Evolutionary conservation across 176 grass and related monocot species (phyloP), one percentile per base, ranked within the genome.

Genomic region (Musa troglodytarum): DNA sequence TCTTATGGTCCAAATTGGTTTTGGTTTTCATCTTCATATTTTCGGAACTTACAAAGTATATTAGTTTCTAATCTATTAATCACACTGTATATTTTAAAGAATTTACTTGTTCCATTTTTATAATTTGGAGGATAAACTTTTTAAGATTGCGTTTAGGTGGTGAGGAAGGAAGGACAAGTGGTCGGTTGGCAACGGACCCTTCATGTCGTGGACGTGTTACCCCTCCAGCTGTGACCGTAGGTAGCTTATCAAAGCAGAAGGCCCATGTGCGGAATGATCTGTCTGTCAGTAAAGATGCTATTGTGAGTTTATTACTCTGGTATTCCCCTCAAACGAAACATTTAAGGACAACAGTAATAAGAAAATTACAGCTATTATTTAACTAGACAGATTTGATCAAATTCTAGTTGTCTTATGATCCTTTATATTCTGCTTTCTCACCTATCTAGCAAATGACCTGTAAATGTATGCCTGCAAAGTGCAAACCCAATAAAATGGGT

Each of bases 181-280:
- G 83, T 74, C 89, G 92, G 87, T 49, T 81, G 54, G 84, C 71
- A 73, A 69, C 82, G 72, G 87, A 92, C 82, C 85, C 78, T 68
- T 83, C 77, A 68, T 76, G 83, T 63, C 81, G 68, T 17, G 61
- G 75, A 3, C 89, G 82, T 54, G 71, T 83, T 68, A 83, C 84
- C 81, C 78, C 65, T 72, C 69, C 84, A 75, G 86, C 77, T 56
- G 79, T 84, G 80, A 96, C 75, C 80, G 85, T 81, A 26, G 78
- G 83, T 50, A 88, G 81, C 52, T 83, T 91, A 51, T 76, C 82
- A 67, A 96, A 92, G 69, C 83, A 92, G 43, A 96, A 92, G 49
- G 83, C 85, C 20, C 81, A 89, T 17, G 78, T 86, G 81, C 80
- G 49, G 51, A 76, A 85, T 69, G 86, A 91, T 74, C 56, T 76